Evolutionary conservation across 108 stramenopile genomes (phyloP).

Genomic region (Licmophora abbreviata): DNA sequence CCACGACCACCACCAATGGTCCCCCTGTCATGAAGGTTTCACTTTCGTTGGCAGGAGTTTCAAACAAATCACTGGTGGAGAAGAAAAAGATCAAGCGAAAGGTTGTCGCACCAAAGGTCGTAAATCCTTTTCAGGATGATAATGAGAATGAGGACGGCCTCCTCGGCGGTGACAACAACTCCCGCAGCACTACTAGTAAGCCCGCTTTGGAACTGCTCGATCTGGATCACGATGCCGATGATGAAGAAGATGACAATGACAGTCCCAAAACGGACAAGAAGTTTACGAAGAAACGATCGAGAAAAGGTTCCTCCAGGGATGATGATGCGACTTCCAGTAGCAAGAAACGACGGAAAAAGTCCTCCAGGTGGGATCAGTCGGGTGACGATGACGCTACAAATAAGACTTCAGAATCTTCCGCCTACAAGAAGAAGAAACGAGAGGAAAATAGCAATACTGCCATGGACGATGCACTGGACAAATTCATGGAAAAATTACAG

Average conservation of each 20-base stretch:
- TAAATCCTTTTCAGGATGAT: slow-evolving; percentile 6
- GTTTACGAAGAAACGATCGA: not conserved
- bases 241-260: slow-evolving; percentile 1
- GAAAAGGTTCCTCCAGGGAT: slow-evolving; percentile 1
- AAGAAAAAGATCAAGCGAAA: slow-evolving; percentile 14
- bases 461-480: slow-evolving; percentile 65
- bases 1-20: slow-evolving; percentile 7
- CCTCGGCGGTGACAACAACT: slow-evolving; percentile 6
- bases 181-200: slow-evolving; percentile 3
- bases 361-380: slow-evolving; percentile 39
- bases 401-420: not conserved
- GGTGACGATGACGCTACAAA: slow-evolving; percentile 20
- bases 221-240: slow-evolving; percentile 9
- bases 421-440: slow-evolving; percentile 6
- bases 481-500: slow-evolving; percentile 78
- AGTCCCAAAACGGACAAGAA: not conserved
- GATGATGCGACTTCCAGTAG: slow-evolving; percentile 14
- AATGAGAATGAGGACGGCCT: slow-evolving; percentile 21
- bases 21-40: slow-evolving; percentile 16
- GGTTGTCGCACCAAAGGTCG: slow-evolving; percentile 3
- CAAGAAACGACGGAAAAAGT: slow-evolving; percentile 40
- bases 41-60: slow-evolving; percentile 9
- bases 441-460: too few species aligned
- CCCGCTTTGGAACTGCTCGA: not conserved
- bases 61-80: slow-evolving; percentile 3